Conservation (phyloP, 2,329 filamentous ascomycete genomes). For the Fonsecaea erecta region DNA sequence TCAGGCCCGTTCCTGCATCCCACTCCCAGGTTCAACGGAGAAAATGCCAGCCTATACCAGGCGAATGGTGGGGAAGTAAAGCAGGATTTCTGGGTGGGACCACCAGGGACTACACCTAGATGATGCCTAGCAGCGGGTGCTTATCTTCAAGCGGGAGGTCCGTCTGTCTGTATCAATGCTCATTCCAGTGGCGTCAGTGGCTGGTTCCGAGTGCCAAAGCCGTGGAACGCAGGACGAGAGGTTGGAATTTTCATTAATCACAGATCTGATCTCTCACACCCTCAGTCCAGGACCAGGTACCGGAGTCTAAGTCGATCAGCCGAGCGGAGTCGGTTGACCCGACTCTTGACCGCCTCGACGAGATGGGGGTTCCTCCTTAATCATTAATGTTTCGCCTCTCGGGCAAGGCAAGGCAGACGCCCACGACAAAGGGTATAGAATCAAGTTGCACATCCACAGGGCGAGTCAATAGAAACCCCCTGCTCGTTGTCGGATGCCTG, state of each 20-base stretch:
- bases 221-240: neutral
- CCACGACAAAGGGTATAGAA: neutral
- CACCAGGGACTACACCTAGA: conserved; percentile 7
- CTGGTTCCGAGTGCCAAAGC: conserved; percentile 1
- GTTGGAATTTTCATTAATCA: neutral
- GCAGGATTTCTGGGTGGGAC: conserved; percentile 5
- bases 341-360: neutral
- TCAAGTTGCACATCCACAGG: neutral
- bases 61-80: conserved; percentile 20
- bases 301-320: neutral
- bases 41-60: conserved; percentile 1
- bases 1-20: conserved; percentile 28
- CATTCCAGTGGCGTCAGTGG: conserved; percentile 9
- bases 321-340: neutral
- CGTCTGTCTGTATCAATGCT: neutral
- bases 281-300: neutral
- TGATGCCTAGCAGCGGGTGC: conserved; percentile 13
- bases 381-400: neutral
- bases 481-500: too few relatives aligned
- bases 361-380: neutral
- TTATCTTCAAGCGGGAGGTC: conserved; percentile 12
- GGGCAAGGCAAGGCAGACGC: neutral
- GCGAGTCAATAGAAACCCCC: neutral
- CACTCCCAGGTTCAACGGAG: conserved; percentile 7
- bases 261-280: neutral